Base-by-base conservation (phyloP, 768 basidiomycete species). In the Tricholoma furcatifolium region DNA sequence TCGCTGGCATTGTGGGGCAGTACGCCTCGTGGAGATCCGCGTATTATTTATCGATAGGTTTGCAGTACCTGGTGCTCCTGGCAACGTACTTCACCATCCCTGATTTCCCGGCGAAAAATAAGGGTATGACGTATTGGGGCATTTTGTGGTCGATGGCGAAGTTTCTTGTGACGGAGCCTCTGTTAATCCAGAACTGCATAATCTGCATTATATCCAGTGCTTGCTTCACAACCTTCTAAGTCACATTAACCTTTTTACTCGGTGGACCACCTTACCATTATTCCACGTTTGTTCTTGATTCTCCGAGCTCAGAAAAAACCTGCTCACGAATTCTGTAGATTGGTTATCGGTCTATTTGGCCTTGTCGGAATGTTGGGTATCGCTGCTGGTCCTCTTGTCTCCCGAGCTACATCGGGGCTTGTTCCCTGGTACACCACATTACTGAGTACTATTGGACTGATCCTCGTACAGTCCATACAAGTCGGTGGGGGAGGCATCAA, bases 241-340 rank as follows among this genome's bases (percentile, higher is more conserved):
- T n/a, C n/a, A n/a, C n/a, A n/a, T 65, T 89, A 53, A 91, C 91
- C 0, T 94, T 92, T 72, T 71, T 93, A 17, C 81, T 93, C 2
- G 85, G 84, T 12, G 87, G 84, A 7, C 65, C 81, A 2, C 86
- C 87, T 1, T 93, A 91, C 62, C 60, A 83, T 59, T 92, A 86
- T 59, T 85, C 84, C 4, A 87, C 85, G 85, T 79, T 72, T 27
- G 76, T 75, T 45, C 31, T 44, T n/a, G n/a, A n/a, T n/a, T n/a
- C n/a, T n/a, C n/a, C n/a, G n/a, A n/a, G n/a, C n/a, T n/a, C n/a
- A n/a, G n/a, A n/a, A n/a, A n/a, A n/a, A n/a, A n/a, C n/a, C n/a
- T n/a, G n/a, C n/a, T n/a, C n/a, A n/a, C n/a, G n/a, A n/a, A n/a
- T n/a, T n/a, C n/a, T n/a, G n/a, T 51, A 79, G 78, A 7, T 55